phyloP scores from a whole-genome alignment of 192 early-diverging fungal species.

The Lobosporangium transversale region DNA sequence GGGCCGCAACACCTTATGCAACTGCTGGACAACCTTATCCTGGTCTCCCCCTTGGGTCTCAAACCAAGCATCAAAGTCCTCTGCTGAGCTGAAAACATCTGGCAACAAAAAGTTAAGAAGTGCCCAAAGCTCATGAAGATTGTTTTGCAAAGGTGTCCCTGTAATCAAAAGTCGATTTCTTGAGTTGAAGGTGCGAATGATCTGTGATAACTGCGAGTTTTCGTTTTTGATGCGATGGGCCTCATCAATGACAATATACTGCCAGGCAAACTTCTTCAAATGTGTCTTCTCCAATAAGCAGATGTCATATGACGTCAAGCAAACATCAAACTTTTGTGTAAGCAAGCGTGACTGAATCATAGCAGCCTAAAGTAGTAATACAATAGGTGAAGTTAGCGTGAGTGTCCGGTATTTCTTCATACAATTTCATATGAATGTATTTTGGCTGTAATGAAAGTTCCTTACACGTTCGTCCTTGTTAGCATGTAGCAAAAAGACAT shows the following conservation, averaged over 20 bases:
- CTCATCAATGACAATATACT: conserved; percentile 95
- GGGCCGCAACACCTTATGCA: conserved; percentile 77
- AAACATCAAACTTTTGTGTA: conserved; percentile 83
- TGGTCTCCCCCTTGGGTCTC: conserved; percentile 78
- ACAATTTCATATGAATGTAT: too few relatives aligned
- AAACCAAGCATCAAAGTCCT: conserved; percentile 98
- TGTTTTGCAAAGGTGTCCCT: conserved; percentile 97
- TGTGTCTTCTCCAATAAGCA: conserved; percentile 89
- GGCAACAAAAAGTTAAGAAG: conserved; percentile 97
- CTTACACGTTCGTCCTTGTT: conserved; percentile 83
- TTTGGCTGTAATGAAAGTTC: too few relatives aligned
- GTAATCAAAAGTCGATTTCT: conserved; percentile 91
- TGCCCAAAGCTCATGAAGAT: conserved; percentile 98
- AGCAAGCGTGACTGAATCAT: conserved; percentile 67
- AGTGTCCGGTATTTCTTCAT: too few relatives aligned
- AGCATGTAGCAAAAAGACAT: conserved; percentile 92
- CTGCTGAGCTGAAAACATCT: conserved; percentile 93
- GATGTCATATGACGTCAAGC: conserved; percentile 97
- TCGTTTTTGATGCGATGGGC: conserved; percentile 99
- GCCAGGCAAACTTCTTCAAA: conserved; percentile 88
- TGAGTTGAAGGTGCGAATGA: conserved; percentile 91
- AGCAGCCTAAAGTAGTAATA: conserved; percentile 48
- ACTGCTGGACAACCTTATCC: conserved; percentile 67
- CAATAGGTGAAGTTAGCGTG: too few relatives aligned
- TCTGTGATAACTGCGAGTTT: conserved; percentile 94